A percentile compares a stretch with the other conserved stretches of the same genome.
These are phyloP conservation scores for Russula sp. DNA, from an alignment of 768 basidiomycete genomes.

Conservation along the genomic window DNA sequence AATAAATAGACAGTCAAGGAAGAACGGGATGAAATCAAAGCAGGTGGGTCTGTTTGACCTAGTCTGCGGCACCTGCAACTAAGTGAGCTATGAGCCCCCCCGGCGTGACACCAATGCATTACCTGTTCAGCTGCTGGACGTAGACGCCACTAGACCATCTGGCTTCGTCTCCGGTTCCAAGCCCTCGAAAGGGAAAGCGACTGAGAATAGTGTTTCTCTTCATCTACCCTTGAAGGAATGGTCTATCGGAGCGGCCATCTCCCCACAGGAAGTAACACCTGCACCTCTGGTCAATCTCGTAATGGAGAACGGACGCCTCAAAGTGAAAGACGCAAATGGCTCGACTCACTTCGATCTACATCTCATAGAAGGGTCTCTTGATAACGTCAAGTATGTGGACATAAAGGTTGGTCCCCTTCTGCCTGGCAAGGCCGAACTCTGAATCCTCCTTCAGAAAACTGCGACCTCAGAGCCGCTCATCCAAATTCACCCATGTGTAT, in stretches of 20 bases:
- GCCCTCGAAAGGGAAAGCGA: conserved; percentile 2
- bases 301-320: conserved; percentile 9
- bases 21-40: conserved; percentile 17
- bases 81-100: neutral
- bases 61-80: neutral
- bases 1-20: neutral
- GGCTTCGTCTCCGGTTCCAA: conserved; percentile 8
- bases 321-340: conserved; percentile 1
- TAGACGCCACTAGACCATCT: conserved; percentile 11
- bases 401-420: conserved; percentile 7
- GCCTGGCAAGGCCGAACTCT: neutral
- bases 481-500: conserved; percentile 6
- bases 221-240: conserved; percentile 17
- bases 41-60: conserved; percentile 4
- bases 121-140: neutral
- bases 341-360: conserved; percentile 18
- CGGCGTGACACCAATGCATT: neutral
- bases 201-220: neutral
- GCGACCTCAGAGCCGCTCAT: neutral
- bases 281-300: neutral
- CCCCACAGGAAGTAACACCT: neutral
- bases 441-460: conserved; percentile 1
- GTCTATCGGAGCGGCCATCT: conserved; percentile 14
- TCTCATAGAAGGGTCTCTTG: conserved; percentile 2
- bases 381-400: conserved; percentile 4